phyloP scores from a whole-genome alignment of 2,329 filamentous ascomycete species.

The Penicillium paneum region DNA sequence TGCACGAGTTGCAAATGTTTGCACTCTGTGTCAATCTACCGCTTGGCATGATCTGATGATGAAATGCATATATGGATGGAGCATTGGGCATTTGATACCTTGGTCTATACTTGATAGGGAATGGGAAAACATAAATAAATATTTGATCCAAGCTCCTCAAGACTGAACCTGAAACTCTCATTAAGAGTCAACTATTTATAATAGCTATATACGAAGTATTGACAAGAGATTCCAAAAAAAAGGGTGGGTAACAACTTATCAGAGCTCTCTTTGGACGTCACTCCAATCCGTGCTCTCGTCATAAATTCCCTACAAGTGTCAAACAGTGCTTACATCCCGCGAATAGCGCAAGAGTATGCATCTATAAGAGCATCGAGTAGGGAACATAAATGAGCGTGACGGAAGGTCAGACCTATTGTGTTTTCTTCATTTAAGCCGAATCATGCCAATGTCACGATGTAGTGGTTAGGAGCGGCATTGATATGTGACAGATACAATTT shows the following conservation, averaged over 20 bases:
- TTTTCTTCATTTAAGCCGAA: slow-evolving; percentile 35
- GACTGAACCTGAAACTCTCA: background rate
- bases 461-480: background rate
- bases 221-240: background rate
- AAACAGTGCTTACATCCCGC: slow-evolving; percentile 32
- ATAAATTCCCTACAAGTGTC: background rate
- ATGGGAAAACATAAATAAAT: slow-evolving; percentile 3
- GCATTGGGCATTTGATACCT: slow-evolving; percentile 30
- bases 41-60: slow-evolving; percentile 32
- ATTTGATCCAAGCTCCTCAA: slow-evolving; percentile 1
- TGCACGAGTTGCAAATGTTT: slow-evolving; percentile 15
- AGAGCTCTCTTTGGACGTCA: slow-evolving; percentile 46
- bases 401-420: slow-evolving; percentile 25
- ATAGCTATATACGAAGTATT: background rate
- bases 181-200: background rate
- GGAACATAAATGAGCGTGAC: slow-evolving; percentile 9
- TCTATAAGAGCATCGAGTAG: slow-evolving; percentile 10
- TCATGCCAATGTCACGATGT: background rate
- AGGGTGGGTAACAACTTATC: slow-evolving; percentile 25
- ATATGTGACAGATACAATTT: background rate
- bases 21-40: slow-evolving; percentile 9
- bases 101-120: slow-evolving; percentile 21
- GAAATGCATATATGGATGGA: slow-evolving; percentile 27
- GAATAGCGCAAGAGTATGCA: slow-evolving; percentile 32
- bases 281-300: slow-evolving; percentile 12